These are phyloP conservation scores for Coix lacrymajobi DNA, from an alignment of 176 grass and related monocot species.

Conservation along the genomic window DNA sequence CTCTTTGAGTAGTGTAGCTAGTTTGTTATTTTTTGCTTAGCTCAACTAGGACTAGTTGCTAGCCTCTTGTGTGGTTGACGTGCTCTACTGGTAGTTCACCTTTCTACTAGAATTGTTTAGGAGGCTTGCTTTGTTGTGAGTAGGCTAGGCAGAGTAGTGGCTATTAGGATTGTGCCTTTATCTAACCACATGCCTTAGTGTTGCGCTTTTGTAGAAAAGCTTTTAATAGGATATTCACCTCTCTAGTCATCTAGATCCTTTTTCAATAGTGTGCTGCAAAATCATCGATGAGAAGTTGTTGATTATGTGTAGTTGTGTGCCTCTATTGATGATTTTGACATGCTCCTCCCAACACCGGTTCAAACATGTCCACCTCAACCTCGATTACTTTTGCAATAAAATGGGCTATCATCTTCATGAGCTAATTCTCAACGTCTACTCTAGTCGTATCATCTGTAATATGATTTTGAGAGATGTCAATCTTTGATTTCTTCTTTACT, in stretches of 20 bases:
- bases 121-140: not conserved
- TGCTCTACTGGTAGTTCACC: not conserved
- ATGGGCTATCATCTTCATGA: not conserved
- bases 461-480: rapidly evolving
- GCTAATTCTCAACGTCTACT: not conserved
- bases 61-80: not conserved
- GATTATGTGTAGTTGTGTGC: not conserved
- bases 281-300: not conserved
- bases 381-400: not conserved
- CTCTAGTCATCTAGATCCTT: not conserved
- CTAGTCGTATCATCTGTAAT: not conserved
- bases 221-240: not conserved
- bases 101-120: not conserved
- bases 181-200: no score
- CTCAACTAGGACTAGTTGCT: no score
- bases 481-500: not conserved
- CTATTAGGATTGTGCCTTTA: not conserved
- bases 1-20: no score
- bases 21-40: no score
- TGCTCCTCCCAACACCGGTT: not conserved
- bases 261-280: not conserved
- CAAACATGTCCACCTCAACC: not conserved
- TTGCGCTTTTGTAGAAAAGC: not conserved
- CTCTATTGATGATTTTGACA: not conserved
- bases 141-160: not conserved